These are phyloP conservation scores for Nissolia schottii DNA, from an alignment of 306 rosid species.

Conservation along the genomic window DNA sequence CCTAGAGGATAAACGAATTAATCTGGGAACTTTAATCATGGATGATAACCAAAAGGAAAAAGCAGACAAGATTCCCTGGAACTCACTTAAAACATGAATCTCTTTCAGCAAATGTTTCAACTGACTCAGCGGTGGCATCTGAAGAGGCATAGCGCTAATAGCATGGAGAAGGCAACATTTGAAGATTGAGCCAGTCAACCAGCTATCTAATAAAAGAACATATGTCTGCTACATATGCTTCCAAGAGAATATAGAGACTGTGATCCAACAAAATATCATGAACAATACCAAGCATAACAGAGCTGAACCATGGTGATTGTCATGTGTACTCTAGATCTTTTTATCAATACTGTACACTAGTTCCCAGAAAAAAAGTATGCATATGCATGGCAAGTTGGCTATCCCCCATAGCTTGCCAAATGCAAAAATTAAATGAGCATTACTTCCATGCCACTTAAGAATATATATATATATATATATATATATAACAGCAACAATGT, in stretches of 20 bases:
- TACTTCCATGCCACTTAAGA: neutral
- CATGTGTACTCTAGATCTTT: neutral
- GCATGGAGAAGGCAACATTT: neutral
- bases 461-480: neutral
- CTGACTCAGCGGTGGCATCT: neutral
- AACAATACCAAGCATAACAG: neutral
- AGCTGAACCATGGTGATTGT: neutral
- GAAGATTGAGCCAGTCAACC: neutral
- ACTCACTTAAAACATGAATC: neutral
- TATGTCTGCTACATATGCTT: neutral
- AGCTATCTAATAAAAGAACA: neutral
- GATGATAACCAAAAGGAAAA: neutral
- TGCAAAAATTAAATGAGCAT: neutral
- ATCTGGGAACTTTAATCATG: neutral
- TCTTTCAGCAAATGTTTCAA: neutral
- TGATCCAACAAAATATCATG: neutral
- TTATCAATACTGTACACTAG: neutral
- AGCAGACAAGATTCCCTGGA: neutral
- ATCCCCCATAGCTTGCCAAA: constrained; percentile 10
- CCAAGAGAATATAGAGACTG: neutral
- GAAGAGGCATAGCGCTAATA: neutral
- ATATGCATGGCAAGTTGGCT: neutral
- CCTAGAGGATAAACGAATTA: neutral
- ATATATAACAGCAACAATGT: neutral
- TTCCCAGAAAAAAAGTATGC: neutral